Base-by-base conservation (phyloP, 768 basidiomycete genomes). In the Lactifluus piperatus region DNA sequence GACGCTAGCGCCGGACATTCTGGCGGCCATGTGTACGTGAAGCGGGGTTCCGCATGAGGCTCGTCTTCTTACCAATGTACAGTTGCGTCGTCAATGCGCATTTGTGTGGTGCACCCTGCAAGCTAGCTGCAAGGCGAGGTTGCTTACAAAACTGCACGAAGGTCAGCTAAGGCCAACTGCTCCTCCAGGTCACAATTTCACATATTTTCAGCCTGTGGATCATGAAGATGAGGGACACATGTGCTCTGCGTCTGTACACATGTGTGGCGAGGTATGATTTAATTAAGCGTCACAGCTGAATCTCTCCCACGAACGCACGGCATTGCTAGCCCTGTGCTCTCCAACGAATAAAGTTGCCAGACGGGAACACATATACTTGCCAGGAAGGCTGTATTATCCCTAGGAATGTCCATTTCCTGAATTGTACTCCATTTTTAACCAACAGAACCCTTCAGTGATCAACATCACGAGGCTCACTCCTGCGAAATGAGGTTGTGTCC, bases 81-180 rank as follows among this genome's bases (percentile, higher is more conserved):
- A 85, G 84, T 56, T 85, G 83, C 61, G 69, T 75, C 22, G 49
- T 60, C 26, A 60, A 26, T 22, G 65, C 68, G n/a, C 79, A 86
- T 68, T 63, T 84, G 0, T 85, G 83, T 49, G 84, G 82, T 11
- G 71, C 77, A 49, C 65, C 68, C 9, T 85, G 84, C 66, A 67
- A 67, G 37, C 70, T 82, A 14, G 65, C 63, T 4, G 77, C 74
- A 37, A 79, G 72, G 54, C 69, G 70, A 41, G 84, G 83, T 0
- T 85, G 84, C 60, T 68, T 81, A 26, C 70, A 69, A 5, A 67
- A 75, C 22, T 85, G 84, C 58, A 75, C 76, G 8, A 79, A 81
- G 71, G 83, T 81, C 34, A 20, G 63, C 18, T n/a, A 18, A n/a
- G n/a, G n/a, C n/a, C n/a, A n/a, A n/a, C n/a, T n/a, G n/a, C n/a